A percentile compares a stretch with the other conserved stretches of the same genome.
These are phyloP conservation scores for Xylariaceae sp. DNA, from an alignment of 2,329 filamentous ascomycete species.

Conservation along the genomic window DNA sequence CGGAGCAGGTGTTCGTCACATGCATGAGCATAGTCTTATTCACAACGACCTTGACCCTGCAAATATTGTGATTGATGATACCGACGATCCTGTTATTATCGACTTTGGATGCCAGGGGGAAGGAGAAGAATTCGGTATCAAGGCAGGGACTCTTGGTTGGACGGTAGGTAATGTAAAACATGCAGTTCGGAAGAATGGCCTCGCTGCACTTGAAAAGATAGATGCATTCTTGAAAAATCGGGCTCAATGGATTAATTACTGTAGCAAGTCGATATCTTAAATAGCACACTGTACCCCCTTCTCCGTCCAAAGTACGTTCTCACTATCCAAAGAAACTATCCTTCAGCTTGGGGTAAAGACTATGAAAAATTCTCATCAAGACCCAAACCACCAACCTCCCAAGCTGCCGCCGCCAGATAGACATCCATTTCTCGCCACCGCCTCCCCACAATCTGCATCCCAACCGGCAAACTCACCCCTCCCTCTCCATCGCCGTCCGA, in stretches of 20 bases:
- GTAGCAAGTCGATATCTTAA: neutral
- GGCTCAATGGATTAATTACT: neutral
- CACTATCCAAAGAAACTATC: no score
- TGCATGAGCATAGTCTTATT: conserved; percentile 6
- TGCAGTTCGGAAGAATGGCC: conserved; percentile 4
- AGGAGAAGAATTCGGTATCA: conserved; percentile 5
- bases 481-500: conserved; percentile 6
- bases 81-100: conserved; percentile 12
- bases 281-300: neutral
- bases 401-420: conserved; percentile 25
- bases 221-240: neutral
- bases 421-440: conserved; percentile 24
- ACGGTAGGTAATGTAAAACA: neutral
- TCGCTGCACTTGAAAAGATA: conserved; percentile 1
- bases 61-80: conserved; percentile 15
- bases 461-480: conserved; percentile 23
- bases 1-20: conserved; percentile 4
- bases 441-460: conserved; percentile 28
- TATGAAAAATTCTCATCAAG: conserved; percentile 17
- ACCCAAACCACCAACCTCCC: conserved; percentile 27
- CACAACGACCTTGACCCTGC: conserved; percentile 11
- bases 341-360: no score
- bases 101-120: conserved; percentile 11
- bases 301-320: no score
- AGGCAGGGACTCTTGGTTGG: conserved; percentile 8